A percentile compares a stretch with the other conserved stretches of the same genome.
phyloP scores from a whole-genome alignment of 1,284 basidiomycete species.

The Fistulinella cinereoalba region DNA sequence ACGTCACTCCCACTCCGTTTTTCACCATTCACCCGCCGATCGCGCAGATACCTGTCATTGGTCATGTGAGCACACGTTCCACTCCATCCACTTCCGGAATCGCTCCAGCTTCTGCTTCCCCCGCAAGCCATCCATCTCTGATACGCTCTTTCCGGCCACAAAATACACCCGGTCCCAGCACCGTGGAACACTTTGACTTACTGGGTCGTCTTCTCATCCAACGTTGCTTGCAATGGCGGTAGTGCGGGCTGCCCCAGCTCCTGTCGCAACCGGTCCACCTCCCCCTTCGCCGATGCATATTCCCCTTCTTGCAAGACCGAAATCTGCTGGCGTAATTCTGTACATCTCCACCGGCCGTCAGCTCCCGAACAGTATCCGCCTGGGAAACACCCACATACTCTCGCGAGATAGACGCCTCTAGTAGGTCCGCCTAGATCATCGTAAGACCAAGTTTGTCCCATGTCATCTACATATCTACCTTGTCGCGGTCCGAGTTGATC shows the following conservation, averaged over 20 bases:
- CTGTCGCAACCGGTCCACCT: slow-evolving; percentile 68
- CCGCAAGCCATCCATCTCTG: too few species aligned
- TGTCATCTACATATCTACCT: slow-evolving; percentile 40
- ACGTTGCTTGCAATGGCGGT: slow-evolving; percentile 62
- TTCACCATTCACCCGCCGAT: slow-evolving; percentile 40
- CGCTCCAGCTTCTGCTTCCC: too few species aligned
- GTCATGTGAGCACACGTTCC: slow-evolving; percentile 22
- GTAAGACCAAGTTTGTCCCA: slow-evolving; percentile 6
- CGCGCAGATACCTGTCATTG: slow-evolving; percentile 31
- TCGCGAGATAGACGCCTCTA: slow-evolving; percentile 52
- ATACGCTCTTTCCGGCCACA: too few species aligned
- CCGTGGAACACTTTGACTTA: slow-evolving; percentile 39
- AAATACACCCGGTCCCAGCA: too few species aligned
- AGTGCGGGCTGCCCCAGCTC: slow-evolving; percentile 73
- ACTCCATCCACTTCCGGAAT: too few species aligned
- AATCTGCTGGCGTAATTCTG: slow-evolving; percentile 63
- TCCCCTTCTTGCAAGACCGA: slow-evolving; percentile 66
- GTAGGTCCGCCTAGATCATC: slow-evolving; percentile 47
- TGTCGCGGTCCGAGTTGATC: slow-evolving; percentile 78
- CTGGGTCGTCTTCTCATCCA: slow-evolving; percentile 73
- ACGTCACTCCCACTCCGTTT: slow-evolving; percentile 28
- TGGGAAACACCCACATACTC: slow-evolving; percentile 46
- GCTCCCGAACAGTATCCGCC: slow-evolving; percentile 4
- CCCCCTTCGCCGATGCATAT: slow-evolving; percentile 65
- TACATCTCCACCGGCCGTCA: slow-evolving; percentile 45